These are phyloP conservation scores for Paramarasmius palmivorus DNA, from an alignment of 1,284 basidiomycete genomes.

Conservation along the genomic window DNA sequence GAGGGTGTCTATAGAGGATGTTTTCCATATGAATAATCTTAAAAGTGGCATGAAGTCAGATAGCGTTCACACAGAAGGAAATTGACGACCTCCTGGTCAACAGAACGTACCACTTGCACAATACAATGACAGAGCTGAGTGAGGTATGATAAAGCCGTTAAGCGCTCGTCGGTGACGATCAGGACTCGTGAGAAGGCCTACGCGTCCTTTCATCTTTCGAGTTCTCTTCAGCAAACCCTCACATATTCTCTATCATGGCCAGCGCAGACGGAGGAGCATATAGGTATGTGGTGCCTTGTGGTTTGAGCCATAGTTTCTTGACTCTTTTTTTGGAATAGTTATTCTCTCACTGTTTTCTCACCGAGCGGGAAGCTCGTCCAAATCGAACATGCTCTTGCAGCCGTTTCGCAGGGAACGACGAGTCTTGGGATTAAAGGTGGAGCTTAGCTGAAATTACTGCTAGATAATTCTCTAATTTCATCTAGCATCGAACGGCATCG, in stretches of 20 bases:
- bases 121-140: too few species aligned
- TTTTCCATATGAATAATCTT: too few species aligned
- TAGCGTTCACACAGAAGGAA: not conserved
- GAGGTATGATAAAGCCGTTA: too few species aligned
- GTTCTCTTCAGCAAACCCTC: slow-evolving; percentile 1
- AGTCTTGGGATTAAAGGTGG: slow-evolving; percentile 98
- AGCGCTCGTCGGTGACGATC: too few species aligned
- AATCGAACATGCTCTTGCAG: slow-evolving; percentile 98
- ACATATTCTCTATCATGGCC: slow-evolving; percentile 49
- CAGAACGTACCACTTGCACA: too few species aligned
- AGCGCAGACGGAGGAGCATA: slow-evolving; percentile 79
- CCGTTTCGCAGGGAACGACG: slow-evolving; percentile 95
- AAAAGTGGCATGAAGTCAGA: too few species aligned
- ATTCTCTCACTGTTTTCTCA: slow-evolving; percentile 98
- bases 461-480: slow-evolving; percentile 16
- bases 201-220: not conserved
- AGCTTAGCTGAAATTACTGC: slow-evolving; percentile 17
- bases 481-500: slow-evolving; percentile 95
- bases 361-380: slow-evolving; percentile 98
- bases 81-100: not conserved
- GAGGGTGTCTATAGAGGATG: not conserved
- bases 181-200: too few species aligned
- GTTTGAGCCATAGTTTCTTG: slow-evolving; percentile 15
- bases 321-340: slow-evolving; percentile 52
- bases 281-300: slow-evolving; percentile 60